These are phyloP conservation scores for Cornus controversa DNA, from an alignment of 148 eudicot species.

Conservation along the genomic window DNA sequence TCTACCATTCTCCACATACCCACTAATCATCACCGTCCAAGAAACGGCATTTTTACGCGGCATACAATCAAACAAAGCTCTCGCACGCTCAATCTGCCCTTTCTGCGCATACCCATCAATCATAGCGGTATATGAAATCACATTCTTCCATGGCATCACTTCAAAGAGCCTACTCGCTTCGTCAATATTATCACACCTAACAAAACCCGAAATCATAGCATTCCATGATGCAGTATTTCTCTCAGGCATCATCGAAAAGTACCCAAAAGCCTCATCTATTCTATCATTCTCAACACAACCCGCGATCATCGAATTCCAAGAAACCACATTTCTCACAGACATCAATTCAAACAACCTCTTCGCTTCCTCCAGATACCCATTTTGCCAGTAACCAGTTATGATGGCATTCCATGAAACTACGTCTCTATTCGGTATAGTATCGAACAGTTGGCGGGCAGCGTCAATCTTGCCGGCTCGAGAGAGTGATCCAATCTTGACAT, in stretches of 20 bases:
- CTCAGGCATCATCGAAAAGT: constrained; percentile 30
- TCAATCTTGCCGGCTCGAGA: constrained; percentile 25
- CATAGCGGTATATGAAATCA: constrained; percentile 40
- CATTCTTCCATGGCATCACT: constrained; percentile 32
- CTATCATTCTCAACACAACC: constrained; percentile 27
- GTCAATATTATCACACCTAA: constrained; percentile 23
- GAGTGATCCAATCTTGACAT: constrained; percentile 27
- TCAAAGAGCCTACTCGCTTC: constrained; percentile 31
- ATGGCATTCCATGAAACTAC: constrained; percentile 35
- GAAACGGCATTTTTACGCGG: constrained; percentile 27
- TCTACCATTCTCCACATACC: constrained; percentile 34
- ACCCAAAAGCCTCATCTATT: constrained; percentile 29
- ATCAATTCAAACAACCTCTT: constrained; percentile 27
- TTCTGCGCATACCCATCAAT: constrained; percentile 39
- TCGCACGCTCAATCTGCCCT: constrained; percentile 33
- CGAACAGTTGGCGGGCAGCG: constrained; percentile 41
- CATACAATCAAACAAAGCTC: constrained; percentile 39
- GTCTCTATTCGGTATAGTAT: constrained; percentile 28
- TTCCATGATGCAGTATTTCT: constrained; percentile 42
- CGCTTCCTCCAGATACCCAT: constrained; percentile 27
- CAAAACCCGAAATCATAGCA: constrained; percentile 37
- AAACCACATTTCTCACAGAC: constrained; percentile 29
- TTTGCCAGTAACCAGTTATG: constrained; percentile 41
- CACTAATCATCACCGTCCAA: constrained; percentile 52
- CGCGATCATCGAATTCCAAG: constrained; percentile 39